phyloP scores from a whole-genome alignment of 1,284 basidiomycete species.

The Athelia sp. region DNA sequence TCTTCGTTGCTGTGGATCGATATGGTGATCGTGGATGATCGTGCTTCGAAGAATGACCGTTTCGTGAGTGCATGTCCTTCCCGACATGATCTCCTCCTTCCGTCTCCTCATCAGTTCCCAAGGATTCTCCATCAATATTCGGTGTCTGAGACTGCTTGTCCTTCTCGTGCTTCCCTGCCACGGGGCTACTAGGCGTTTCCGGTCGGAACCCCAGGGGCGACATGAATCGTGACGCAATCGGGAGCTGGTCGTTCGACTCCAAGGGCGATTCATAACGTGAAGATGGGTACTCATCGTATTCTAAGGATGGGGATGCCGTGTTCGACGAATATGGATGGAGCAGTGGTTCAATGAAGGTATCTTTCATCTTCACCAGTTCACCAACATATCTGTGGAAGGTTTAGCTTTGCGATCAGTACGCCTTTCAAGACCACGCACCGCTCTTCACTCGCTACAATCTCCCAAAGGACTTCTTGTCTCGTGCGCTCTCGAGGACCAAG shows the following conservation, averaged over 20 bases:
- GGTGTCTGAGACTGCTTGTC: constrained; percentile 35
- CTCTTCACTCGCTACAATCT: constrained; percentile 97
- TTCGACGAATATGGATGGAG: constrained; percentile 73
- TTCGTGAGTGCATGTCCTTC: constrained; percentile 34
- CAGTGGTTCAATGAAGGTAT: constrained; percentile 87
- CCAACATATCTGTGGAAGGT: constrained; percentile 74
- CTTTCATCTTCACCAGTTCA: constrained; percentile 87
- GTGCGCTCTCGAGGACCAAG: constrained; percentile 91
- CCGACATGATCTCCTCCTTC: constrained; percentile 51
- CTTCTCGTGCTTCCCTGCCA: constrained; percentile 25
- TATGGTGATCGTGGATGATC: constrained; percentile 77
- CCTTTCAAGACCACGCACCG: constrained; percentile 47
- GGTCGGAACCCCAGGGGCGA: constrained; percentile 60
- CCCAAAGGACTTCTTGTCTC: constrained; percentile 95
- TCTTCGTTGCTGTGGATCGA: constrained; percentile 44
- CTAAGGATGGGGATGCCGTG: constrained; percentile 39
- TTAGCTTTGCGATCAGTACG: constrained; percentile 7
- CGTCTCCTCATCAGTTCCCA: constrained; percentile 69
- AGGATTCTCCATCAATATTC: constrained; percentile 67
- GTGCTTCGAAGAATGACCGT: constrained; percentile 48
- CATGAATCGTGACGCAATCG: constrained; percentile 91
- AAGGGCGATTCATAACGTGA: constrained; percentile 50
- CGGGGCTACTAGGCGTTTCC: constrained; percentile 37
- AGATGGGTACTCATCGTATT: constrained; percentile 54
- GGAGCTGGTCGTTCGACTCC: constrained; percentile 74